Evolutionary conservation across 1,139 yeast genomes (phyloP), one percentile per base, ranked within the genome.

Genomic region (Kodamaea ohmeri): DNA sequence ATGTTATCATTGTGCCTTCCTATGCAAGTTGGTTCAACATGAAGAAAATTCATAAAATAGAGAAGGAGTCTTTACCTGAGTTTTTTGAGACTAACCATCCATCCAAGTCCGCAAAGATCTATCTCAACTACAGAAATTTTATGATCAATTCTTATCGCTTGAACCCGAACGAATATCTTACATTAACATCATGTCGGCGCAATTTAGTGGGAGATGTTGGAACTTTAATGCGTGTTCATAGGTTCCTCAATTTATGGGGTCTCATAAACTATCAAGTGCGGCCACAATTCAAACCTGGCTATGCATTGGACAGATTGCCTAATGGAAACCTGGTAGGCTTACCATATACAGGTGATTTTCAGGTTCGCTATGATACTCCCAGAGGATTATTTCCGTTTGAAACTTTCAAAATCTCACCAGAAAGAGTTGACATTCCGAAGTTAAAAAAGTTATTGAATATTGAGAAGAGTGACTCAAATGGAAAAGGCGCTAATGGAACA

Each of bases 191-290:
- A 0, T 87, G 95, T 43, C 82, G 98, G 53, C 80, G 99, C 54
- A 92, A 90, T 55, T 73, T 94, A 45, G 94, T 89, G 16, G 98
- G 98, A 29, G 98, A 94, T 66, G 97, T 90, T 8, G 95, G 97
- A 14, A 83, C 96, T 1, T 75, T 94, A 44, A 80, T 92, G 77
- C 76, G 99, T 47, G 79, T 92, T 8, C 97, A 89, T 58, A 78
- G 87, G 46, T 92, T 94, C 55, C 70, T 94, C 47, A 90, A 80
- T 55, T 87, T 85, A 60, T 94, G 99, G 99, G 99, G 99, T 0
- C 69, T 94, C 42, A 88, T 94, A 40, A 94, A 94, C 60, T 94
- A 94, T 57, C 98, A 92, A 61, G 96, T 83, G 1, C 72, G 76
- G 47, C 85, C 90, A 2, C 81, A 76, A 45, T 65, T 78, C 44